These are phyloP conservation scores for Cymbopogon flexuosus DNA, from an alignment of 202 grass and related monocot genomes.

Conservation along the genomic window DNA sequence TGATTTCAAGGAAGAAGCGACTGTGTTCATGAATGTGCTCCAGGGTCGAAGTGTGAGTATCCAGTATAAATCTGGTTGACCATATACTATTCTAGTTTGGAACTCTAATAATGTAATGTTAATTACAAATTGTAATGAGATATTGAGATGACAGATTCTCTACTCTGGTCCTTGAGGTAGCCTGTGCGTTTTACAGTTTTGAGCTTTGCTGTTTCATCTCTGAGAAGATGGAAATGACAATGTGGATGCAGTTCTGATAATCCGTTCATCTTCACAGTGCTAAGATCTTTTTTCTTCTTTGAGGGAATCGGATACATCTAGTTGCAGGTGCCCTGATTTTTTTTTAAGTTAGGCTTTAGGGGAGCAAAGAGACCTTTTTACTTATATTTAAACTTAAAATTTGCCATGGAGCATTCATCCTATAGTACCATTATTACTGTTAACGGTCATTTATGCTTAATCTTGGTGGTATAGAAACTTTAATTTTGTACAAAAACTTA, in stretches of 20 bases:
- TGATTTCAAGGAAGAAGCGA: conserved; percentile 70
- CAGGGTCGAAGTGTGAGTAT: conserved; percentile 50
- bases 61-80: conserved; percentile 6
- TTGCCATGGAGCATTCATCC: neutral
- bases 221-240: neutral
- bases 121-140: neutral
- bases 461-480: neutral
- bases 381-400: neutral
- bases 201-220: neutral
- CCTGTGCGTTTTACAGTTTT: neutral
- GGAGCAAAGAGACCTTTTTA: neutral
- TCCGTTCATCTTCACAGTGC: neutral
- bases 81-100: conserved; percentile 1
- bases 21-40: conserved; percentile 55
- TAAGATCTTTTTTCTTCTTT: neutral
- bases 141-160: neutral
- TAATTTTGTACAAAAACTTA: neutral
- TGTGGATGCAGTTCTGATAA: neutral
- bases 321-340: neutral
- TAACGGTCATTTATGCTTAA: neutral
- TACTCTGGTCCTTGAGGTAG: neutral
- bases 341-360: neutral
- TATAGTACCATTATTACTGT: neutral
- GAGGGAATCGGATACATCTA: neutral
- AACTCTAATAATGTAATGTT: conserved; percentile 6